Conservation (phyloP, 2,329 filamentous ascomycete species). For the Cryphonectria japonica region DNA sequence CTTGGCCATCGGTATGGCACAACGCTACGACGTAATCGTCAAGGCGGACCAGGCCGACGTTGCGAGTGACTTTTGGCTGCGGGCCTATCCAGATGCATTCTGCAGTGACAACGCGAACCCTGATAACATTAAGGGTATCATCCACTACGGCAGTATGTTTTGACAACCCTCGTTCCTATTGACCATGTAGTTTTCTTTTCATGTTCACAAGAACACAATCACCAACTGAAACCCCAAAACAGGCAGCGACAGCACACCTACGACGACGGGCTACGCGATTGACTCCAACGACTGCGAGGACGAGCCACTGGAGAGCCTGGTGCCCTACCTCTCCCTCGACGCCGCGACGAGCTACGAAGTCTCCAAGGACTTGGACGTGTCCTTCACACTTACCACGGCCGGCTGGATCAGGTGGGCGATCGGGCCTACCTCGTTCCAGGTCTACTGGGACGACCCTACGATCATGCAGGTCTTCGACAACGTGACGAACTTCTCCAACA, state of each 20-base stretch:
- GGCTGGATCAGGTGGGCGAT: constrained; percentile 36
- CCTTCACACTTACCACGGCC: constrained; percentile 32
- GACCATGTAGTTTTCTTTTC: too few relatives aligned
- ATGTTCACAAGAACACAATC: too few relatives aligned
- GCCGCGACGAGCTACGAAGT: constrained; percentile 28
- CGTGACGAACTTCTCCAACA: constrained; percentile 22
- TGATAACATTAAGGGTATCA: constrained; percentile 32
- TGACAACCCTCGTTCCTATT: neutral
- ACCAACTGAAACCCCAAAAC: constrained; percentile 32
- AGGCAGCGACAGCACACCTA: constrained; percentile 33
- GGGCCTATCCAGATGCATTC: constrained; percentile 29
- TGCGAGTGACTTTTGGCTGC: constrained; percentile 32
- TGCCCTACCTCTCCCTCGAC: constrained; percentile 32
- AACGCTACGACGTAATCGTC: constrained; percentile 33
- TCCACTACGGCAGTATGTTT: constrained; percentile 32
- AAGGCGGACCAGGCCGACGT: constrained; percentile 17
- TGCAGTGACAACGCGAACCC: constrained; percentile 24
- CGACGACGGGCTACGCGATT: constrained; percentile 13
- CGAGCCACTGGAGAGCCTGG: constrained; percentile 32
- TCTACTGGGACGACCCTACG: constrained; percentile 30
- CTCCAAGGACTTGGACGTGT: constrained; percentile 46
- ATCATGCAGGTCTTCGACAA: constrained; percentile 33
- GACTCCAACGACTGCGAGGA: constrained; percentile 32
- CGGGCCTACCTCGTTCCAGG: constrained; percentile 35
- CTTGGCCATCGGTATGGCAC: constrained; percentile 49